phyloP scores from a whole-genome alignment of 2,329 filamentous ascomycete species.

The Trichophyton simii region DNA sequence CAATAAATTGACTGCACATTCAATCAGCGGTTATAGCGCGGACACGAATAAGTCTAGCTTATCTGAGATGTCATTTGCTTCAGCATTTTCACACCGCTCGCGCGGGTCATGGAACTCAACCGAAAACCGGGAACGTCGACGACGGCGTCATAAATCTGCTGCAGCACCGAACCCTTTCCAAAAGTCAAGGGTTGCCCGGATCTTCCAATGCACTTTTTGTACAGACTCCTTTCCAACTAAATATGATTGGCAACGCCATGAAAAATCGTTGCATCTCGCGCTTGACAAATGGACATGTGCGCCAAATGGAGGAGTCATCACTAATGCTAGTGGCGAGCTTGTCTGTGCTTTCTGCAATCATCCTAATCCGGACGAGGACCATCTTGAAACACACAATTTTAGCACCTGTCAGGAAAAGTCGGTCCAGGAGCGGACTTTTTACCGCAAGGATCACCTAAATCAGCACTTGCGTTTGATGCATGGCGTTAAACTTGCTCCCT shows the following conservation, averaged over 20 bases:
- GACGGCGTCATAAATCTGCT: constrained; percentile 40
- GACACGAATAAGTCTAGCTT: constrained; percentile 44
- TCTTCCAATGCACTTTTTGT: constrained; percentile 48
- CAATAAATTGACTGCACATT: constrained; percentile 41
- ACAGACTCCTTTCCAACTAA: constrained; percentile 45
- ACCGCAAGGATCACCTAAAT: constrained; percentile 50
- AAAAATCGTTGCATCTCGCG: constrained; percentile 46
- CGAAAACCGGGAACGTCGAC: constrained; percentile 46
- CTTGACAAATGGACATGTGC: constrained; percentile 50
- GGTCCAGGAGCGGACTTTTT: constrained; percentile 47
- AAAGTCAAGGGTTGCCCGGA: constrained; percentile 33
- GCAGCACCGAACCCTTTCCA: constrained; percentile 30
- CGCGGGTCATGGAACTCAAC: constrained; percentile 45
- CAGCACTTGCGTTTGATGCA: constrained; percentile 51
- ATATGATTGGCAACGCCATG: constrained; percentile 48
- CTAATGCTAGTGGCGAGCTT: constrained; percentile 36
- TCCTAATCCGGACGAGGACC: constrained; percentile 41
- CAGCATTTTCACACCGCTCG: constrained; percentile 46
- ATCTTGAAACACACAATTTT: constrained; percentile 49
- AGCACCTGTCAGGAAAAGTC: constrained; percentile 48
- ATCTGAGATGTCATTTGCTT: constrained; percentile 43
- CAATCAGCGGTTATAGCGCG: constrained; percentile 42
- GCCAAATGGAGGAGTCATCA: constrained; percentile 43
- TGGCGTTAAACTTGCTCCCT: constrained; percentile 40
- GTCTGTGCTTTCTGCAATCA: constrained; percentile 49